These are phyloP conservation scores for Magnolia kwangsiensis DNA, from an alignment of 164 flowering plant species.

Conservation along the genomic window DNA sequence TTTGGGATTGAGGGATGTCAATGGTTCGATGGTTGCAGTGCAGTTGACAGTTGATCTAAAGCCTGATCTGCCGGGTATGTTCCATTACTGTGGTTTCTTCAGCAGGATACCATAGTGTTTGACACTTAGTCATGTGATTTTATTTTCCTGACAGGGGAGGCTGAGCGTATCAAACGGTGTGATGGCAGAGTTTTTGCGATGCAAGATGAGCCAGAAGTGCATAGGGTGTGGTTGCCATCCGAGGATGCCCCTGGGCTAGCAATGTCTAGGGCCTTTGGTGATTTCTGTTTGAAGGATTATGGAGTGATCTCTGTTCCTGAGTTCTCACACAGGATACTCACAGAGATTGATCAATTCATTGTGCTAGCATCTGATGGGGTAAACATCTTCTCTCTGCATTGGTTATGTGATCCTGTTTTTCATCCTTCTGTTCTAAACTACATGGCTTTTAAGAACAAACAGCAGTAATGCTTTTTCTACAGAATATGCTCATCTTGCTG, in stretches of 20 bases:
- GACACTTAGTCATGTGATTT: not conserved
- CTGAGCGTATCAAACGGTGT: slow-evolving; percentile 86
- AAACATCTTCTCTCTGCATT: slow-evolving; percentile 13
- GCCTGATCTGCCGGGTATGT: slow-evolving; percentile 88
- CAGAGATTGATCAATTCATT: slow-evolving; percentile 77
- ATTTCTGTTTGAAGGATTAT: slow-evolving; percentile 91
- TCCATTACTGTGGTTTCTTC: not conserved
- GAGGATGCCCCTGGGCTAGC: slow-evolving; percentile 89
- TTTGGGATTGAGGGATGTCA: slow-evolving; percentile 61
- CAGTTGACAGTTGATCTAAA: slow-evolving; percentile 84
- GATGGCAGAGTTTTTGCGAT: slow-evolving; percentile 92
- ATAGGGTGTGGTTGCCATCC: slow-evolving; percentile 80
- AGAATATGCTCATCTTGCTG: not conserved
- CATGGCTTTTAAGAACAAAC: not conserved
- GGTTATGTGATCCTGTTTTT: not conserved
- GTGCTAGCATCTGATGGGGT: slow-evolving; percentile 99
- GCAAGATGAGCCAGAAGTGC: slow-evolving; percentile 94
- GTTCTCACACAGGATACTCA: slow-evolving; percentile 67
- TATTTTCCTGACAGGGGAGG: slow-evolving; percentile 56
- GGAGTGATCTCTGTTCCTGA: slow-evolving; percentile 92
- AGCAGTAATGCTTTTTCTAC: not conserved
- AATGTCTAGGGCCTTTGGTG: slow-evolving; percentile 99
- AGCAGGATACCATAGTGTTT: not conserved
- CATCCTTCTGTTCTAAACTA: not conserved
- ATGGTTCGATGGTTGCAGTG: slow-evolving; percentile 57